These are phyloP conservation scores for Omphalotus guepiniiformis DNA, from an alignment of 768 basidiomycete species.

Conservation along the genomic window DNA sequence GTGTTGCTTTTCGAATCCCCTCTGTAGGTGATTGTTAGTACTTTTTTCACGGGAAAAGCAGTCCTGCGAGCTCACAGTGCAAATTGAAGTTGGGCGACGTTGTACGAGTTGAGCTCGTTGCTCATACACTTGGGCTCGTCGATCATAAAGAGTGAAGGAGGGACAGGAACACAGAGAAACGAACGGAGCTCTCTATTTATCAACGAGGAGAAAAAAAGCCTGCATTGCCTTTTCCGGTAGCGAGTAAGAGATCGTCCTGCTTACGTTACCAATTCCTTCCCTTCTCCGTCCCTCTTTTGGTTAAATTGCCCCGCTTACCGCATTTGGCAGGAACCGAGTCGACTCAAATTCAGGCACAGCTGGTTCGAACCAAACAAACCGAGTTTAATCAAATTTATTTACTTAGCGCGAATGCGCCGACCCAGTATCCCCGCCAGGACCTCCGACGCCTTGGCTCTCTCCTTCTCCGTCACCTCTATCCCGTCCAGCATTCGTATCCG, in stretches of 20 bases:
- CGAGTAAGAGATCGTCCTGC: slow-evolving; percentile 25
- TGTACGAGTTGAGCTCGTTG: slow-evolving; percentile 53
- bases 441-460: slow-evolving; percentile 76
- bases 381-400: slow-evolving; percentile 11
- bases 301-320: slow-evolving; percentile 11
- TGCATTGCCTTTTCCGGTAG: slow-evolving; percentile 22
- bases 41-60: slow-evolving; percentile 16
- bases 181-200: slow-evolving; percentile 4
- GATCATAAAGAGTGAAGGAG: slow-evolving; percentile 43
- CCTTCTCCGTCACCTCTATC: slow-evolving; percentile 75
- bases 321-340: not conserved
- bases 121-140: slow-evolving; percentile 38
- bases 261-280: slow-evolving; percentile 4
- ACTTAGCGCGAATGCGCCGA: slow-evolving; percentile 26
- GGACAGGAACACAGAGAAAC: slow-evolving; percentile 5
- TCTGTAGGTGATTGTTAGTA: slow-evolving; percentile 20
- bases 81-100: slow-evolving; percentile 61
- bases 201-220: not conserved
- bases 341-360: slow-evolving; percentile 1
- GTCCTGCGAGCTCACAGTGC: slow-evolving; percentile 42
- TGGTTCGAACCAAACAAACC: slow-evolving; percentile 1
- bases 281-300: slow-evolving; percentile 8
- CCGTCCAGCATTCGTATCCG: slow-evolving; percentile 79
- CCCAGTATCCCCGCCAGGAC: slow-evolving; percentile 56
- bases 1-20: slow-evolving; percentile 44